Evolutionary conservation across 2,329 filamentous ascomycete genomes (phyloP).

Genomic region (Aspergillus ruber): DNA sequence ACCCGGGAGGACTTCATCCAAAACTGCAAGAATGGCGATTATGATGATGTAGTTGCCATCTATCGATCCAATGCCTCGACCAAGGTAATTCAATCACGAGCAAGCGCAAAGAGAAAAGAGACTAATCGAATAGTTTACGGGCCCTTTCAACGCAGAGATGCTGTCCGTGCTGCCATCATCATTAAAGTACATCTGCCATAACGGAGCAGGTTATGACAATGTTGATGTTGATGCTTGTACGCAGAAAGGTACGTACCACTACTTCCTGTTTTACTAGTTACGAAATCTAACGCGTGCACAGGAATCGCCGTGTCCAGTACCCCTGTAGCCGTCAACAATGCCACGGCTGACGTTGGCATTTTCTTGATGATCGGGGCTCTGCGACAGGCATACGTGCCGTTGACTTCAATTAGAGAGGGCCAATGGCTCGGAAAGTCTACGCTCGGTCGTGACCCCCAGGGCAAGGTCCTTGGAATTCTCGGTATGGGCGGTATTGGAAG

Average conservation of each 20-base stretch:
- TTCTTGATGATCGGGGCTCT: constrained; percentile 44
- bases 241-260: constrained; percentile 25
- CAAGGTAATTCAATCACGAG: constrained; percentile 23
- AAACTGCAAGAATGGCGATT: constrained; percentile 49
- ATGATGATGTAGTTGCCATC: constrained; percentile 50
- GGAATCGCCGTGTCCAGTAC: constrained; percentile 40
- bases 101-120: not conserved
- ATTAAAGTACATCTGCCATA: constrained; percentile 47
- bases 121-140: constrained; percentile 29
- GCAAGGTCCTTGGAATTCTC: constrained; percentile 41
- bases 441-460: constrained; percentile 40
- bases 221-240: constrained; percentile 52
- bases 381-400: constrained; percentile 38
- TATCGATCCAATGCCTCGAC: constrained; percentile 55
- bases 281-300: constrained; percentile 6
- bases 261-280: not conserved
- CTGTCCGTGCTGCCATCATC: constrained; percentile 40
- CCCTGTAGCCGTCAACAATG: constrained; percentile 41
- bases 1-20: constrained; percentile 51
- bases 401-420: constrained; percentile 36
- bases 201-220: constrained; percentile 56
- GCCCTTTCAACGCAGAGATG: constrained; percentile 45
- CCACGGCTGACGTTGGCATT: constrained; percentile 43
- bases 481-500: constrained; percentile 45
- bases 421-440: constrained; percentile 37